Evolutionary conservation across 306 rosid species (phyloP), one percentile per base, ranked within the genome.

Genomic region (Medicago lupulina): DNA sequence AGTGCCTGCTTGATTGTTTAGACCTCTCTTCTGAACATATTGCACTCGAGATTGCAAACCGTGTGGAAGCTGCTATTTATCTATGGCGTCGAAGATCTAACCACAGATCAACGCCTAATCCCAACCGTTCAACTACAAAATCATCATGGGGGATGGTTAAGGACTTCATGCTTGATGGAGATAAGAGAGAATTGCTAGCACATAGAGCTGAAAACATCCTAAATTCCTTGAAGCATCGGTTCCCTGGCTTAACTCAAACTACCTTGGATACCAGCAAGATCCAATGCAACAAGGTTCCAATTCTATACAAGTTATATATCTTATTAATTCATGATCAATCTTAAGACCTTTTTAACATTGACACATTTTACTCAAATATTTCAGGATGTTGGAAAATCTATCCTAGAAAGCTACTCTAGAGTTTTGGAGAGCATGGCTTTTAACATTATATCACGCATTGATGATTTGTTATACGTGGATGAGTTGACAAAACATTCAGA

Each of bases 341-440:
- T 76, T 53, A 50, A 18, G 28, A 9, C 6, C n/a, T 60, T 31
- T 67, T 73, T 59, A 8, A 7, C 3, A 41, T 70, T 65, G 16
- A 68, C 76, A 46, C 49, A 72, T 47, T 50, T 74, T 0, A 43
- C 78, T 69, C 54, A 5, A 36, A 59, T 58, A 40, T 85, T 82
- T 64, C 97, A 95, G 97, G 99, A 95, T 83, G 88, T 92, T 67
- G 99, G 99, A 17, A 95, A 95, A 80, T 89, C 99, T 14, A 82
- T 95, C 73, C 85, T 95, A 58, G 99, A 95, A 82, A 88, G 97
- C 93, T 95, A 92, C 70, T 95, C 99, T 49, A 89, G 99, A 75
- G 97, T 92, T 17, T 75, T 95, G 79, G 99, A 95, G 90, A 92
- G 99, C 89, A 82, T 90, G 62, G 96, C 97, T 39, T 95, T 84